Base-by-base conservation (phyloP, 371 early-diverging fungal genomes). In the Rhizopus arrhizus region DNA sequence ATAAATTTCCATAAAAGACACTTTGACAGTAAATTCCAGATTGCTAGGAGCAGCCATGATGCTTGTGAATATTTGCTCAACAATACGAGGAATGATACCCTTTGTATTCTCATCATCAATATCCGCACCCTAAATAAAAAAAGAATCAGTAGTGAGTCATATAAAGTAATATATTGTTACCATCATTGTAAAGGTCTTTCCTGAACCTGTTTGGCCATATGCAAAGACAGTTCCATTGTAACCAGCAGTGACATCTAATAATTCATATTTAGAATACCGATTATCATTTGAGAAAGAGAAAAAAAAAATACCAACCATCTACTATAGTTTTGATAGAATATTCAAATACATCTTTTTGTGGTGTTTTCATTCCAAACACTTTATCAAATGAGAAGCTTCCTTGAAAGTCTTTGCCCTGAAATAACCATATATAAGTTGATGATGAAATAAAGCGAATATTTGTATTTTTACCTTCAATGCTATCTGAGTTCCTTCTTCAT, bases 131-230 rank as follows among this genome's bases (percentile, higher is more conserved):
- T 51, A 36, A n/a, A 32, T 29, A 10, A 48, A 48, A 13, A 10
- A 34, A 2, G 7, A 3, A 5, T 51, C 6, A 51, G n/a, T 5
- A 13, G 5, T 34, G 11, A 15, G n/a, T 36, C 11, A 85, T 12
- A 88, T 89, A 73, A 90, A 91, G 11, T 43, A 3, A 51, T 5
- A 35, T 5, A 9, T 45, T 2, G 12, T 51, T 81, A 88, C 91
- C 95, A 96, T 94, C 98, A 99, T 98, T 15, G 99, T 99, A 76
- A 92, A 93, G 5, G 99, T 99, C 84, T 99, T 99, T 68, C 99
- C 99, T 52, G 91, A 89, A 53, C 98, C 97, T 5, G 95, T 96
- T 72, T 96, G 97, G 63, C 97, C 97, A 74, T 96, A 99, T 33
- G 96, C 97, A 74, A 99, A 97, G 22, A 98, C 92, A 7, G 98